These are phyloP conservation scores for Omphalotus guepiniiformis DNA, from an alignment of 768 basidiomycete genomes.

Conservation along the genomic window DNA sequence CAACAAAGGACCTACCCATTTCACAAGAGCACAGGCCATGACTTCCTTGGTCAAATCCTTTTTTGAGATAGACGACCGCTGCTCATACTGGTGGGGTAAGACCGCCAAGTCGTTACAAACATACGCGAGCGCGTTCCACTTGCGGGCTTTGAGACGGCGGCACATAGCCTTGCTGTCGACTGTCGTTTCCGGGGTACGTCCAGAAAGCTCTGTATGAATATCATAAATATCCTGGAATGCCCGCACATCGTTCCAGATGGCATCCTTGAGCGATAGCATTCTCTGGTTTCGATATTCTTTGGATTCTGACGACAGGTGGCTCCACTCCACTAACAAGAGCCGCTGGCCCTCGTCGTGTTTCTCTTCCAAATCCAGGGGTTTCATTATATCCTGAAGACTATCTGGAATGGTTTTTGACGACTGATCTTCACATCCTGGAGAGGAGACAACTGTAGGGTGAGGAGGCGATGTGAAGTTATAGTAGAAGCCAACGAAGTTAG, in stretches of 20 bases:
- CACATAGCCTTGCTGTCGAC: neutral
- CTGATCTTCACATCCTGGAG: no score
- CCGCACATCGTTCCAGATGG: neutral
- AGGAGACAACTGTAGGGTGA: neutral
- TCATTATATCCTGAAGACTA: neutral
- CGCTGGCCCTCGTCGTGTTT: neutral
- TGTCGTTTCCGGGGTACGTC: neutral
- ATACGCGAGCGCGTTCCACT: neutral
- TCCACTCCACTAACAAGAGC: neutral
- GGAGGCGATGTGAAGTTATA: constrained; percentile 1
- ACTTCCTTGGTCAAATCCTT: no score
- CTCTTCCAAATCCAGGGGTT: neutral
- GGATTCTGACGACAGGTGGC: neutral
- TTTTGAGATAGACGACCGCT: neutral
- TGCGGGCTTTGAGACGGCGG: neutral
- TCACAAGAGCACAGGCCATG: neutral
- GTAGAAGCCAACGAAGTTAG: neutral
- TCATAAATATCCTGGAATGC: neutral
- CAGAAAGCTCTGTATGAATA: neutral
- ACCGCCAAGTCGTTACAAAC: constrained; percentile 1
- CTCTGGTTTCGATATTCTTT: neutral
- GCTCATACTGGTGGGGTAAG: neutral
- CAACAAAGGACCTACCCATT: neutral
- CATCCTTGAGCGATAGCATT: neutral
- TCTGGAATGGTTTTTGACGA: no score